Conservation (phyloP, 805 yeast species). For the Hermanozyma aechmeae region DNA sequence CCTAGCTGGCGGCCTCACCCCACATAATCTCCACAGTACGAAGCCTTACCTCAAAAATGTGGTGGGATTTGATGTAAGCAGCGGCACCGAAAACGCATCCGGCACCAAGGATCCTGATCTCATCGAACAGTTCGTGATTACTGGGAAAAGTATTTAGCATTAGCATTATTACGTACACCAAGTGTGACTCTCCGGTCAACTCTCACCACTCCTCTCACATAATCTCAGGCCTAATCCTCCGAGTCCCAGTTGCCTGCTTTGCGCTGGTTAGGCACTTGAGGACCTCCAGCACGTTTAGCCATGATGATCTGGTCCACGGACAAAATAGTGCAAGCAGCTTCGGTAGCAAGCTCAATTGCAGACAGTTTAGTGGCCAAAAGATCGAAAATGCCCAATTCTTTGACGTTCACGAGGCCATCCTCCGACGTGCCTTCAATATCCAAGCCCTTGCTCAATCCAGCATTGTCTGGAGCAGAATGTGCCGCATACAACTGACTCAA, state of each 20-base stretch:
- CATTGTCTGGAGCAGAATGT: slow-evolving; percentile 44
- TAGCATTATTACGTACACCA: no score
- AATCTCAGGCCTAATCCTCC: no score
- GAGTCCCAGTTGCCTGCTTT: slow-evolving; percentile 95
- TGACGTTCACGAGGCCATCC: slow-evolving; percentile 63
- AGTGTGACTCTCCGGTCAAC: no score
- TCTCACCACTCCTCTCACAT: no score
- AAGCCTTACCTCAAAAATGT: slow-evolving; percentile 40
- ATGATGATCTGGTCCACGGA: slow-evolving; percentile 95
- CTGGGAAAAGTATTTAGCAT: slow-evolving; percentile 34
- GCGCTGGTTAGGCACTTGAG: slow-evolving; percentile 75
- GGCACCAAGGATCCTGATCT: slow-evolving; percentile 67
- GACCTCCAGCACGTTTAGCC: slow-evolving; percentile 99
- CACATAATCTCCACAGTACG: slow-evolving; percentile 61
- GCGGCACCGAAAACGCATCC: slow-evolving; percentile 75
- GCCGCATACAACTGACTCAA: slow-evolving; percentile 84
- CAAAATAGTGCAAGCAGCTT: slow-evolving; percentile 83
- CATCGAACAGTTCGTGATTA: slow-evolving; percentile 46
- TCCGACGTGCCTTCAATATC: slow-evolving; percentile 57
- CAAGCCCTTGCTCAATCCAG: slow-evolving; percentile 60
- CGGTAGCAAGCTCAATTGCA: slow-evolving; percentile 90
- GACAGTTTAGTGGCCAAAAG: slow-evolving; percentile 70
- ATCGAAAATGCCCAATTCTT: slow-evolving; percentile 65
- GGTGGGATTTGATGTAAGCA: slow-evolving; percentile 89
- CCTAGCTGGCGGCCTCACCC: slow-evolving; percentile 85